Evolutionary conservation across 345 rosid genomes (phyloP).

Genomic region (Eucalyptus fibrosa): DNA sequence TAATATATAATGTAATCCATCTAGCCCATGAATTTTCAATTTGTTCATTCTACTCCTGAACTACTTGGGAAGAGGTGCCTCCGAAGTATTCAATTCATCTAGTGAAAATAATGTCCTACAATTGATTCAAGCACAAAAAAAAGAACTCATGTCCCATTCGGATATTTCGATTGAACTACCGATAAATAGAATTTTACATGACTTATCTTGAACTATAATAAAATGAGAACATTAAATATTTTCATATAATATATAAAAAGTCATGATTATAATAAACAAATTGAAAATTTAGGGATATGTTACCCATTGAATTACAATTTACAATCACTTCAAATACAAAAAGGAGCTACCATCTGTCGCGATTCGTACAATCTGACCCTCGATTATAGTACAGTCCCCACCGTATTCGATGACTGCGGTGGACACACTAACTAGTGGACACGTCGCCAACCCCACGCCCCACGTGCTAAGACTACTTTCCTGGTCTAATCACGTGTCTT

Average conservation of each 20-base stretch:
- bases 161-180: accelerated
- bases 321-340: not conserved
- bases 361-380: not conserved
- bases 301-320: too few species aligned
- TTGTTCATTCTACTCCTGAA: not conserved
- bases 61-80: too few species aligned
- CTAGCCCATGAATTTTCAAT: accelerated
- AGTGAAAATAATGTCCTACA: too few species aligned
- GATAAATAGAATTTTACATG: too few species aligned
- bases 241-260: too few species aligned
- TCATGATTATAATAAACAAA: accelerated
- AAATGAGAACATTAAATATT: too few species aligned
- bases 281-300: not conserved
- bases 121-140: too few species aligned
- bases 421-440: not conserved
- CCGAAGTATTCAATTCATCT: accelerated
- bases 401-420: not conserved
- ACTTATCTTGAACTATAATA: too few species aligned
- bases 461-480: not conserved
- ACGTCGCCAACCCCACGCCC: not conserved
- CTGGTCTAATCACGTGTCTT: not conserved
- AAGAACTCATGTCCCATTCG: accelerated
- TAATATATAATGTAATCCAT: not conserved
- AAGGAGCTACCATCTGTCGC: not conserved
- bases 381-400: not conserved